A percentile compares a stretch with the other conserved stretches of the same genome.
Conservation (phyloP, 2,329 filamentous ascomycete species). For the Ceratocystis smalleyi region DNA sequence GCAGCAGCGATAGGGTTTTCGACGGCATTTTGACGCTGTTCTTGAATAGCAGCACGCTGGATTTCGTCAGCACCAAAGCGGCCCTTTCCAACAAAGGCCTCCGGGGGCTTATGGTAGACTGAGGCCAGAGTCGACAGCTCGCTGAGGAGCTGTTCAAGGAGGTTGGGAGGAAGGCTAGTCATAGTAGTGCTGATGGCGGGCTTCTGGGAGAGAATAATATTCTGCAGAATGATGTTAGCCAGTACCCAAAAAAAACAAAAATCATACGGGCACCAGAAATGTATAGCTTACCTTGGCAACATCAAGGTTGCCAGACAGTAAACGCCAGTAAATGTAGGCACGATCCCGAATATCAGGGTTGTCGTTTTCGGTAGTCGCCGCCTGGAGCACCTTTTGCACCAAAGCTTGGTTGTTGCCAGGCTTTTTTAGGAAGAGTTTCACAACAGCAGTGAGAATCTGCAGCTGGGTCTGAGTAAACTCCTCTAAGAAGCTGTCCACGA, state of each 20-base stretch:
- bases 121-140: slow-evolving; percentile 92
- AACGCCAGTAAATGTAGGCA: slow-evolving; percentile 95
- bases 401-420: slow-evolving; percentile 79
- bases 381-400: slow-evolving; percentile 86
- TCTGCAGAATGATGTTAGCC: slow-evolving; percentile 27
- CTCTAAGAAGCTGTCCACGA: slow-evolving; percentile 88
- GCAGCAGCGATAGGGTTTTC: slow-evolving; percentile 89
- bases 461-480: slow-evolving; percentile 98
- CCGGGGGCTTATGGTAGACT: slow-evolving; percentile 95
- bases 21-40: slow-evolving; percentile 78
- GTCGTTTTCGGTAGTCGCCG: slow-evolving; percentile 85
- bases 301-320: slow-evolving; percentile 80
- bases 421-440: slow-evolving; percentile 95
- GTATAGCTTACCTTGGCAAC: slow-evolving; percentile 55
- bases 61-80: slow-evolving; percentile 87
- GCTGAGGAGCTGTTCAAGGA: slow-evolving; percentile 77
- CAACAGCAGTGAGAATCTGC: slow-evolving; percentile 90
- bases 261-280: neutral
- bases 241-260: neutral
- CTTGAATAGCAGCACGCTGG: slow-evolving; percentile 88
- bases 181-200: slow-evolving; percentile 91
- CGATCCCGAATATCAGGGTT: slow-evolving; percentile 95
- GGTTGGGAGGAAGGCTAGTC: slow-evolving; percentile 63
- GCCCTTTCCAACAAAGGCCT: slow-evolving; percentile 94
- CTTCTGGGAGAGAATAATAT: slow-evolving; percentile 82